phyloP scores from a whole-genome alignment of 2,329 filamentous ascomycete genomes.

The Aureobasidium sp. region DNA sequence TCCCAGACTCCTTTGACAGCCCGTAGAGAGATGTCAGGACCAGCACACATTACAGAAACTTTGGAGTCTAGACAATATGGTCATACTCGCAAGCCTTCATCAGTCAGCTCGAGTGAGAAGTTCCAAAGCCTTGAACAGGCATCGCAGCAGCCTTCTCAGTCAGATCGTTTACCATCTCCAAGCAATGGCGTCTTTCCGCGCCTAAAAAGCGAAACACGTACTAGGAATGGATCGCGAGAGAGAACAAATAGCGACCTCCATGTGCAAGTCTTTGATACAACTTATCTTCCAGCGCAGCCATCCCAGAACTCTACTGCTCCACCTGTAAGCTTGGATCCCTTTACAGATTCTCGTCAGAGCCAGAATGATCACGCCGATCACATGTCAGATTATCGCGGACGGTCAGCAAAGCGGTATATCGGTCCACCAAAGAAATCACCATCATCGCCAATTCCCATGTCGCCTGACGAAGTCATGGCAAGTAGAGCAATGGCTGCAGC shows the following conservation, averaged over 20 bases:
- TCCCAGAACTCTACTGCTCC: constrained; percentile 12
- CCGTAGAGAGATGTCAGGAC: constrained; percentile 41
- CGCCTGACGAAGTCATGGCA: constrained; percentile 60
- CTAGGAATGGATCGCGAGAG: constrained; percentile 63
- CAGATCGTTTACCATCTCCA: constrained; percentile 57
- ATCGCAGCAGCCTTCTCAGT: constrained; percentile 16
- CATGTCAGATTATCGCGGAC: constrained; percentile 60
- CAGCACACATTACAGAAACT: background rate
- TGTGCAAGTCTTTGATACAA: constrained; percentile 36
- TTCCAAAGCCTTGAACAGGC: background rate
- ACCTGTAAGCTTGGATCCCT: background rate
- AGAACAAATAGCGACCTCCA: constrained; percentile 67
- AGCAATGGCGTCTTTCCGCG: constrained; percentile 54
- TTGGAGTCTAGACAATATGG: constrained; percentile 4
- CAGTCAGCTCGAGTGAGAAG: constrained; percentile 13
- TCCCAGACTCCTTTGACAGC: constrained; percentile 53
- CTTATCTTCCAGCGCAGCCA: constrained; percentile 25
- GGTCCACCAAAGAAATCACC: constrained; percentile 76
- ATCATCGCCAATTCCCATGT: constrained; percentile 90
- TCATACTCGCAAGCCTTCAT: constrained; percentile 18
- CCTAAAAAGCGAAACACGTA: constrained; percentile 51
- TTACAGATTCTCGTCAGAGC: constrained; percentile 15
- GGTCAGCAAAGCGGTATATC: constrained; percentile 57
- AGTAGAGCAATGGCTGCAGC: constrained; percentile 10
- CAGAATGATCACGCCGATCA: constrained; percentile 16